phyloP scores from a whole-genome alignment of 2,329 filamentous ascomycete species.

The Cercospora janseana region DNA sequence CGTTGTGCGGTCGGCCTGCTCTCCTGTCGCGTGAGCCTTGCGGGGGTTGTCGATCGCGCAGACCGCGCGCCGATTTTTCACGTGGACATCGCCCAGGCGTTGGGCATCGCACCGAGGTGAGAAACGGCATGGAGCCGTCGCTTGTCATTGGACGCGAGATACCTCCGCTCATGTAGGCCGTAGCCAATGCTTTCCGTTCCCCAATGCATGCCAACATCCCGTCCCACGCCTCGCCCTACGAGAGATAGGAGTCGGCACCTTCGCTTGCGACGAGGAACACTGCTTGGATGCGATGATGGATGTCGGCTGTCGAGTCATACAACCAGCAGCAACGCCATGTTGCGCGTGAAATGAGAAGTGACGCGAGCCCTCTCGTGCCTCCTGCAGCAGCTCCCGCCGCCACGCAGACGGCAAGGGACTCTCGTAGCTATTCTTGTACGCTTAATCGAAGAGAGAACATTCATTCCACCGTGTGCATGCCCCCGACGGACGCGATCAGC shows the following conservation, averaged over 20 bases:
- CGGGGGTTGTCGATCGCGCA: too few relatives aligned
- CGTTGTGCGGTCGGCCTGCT: too few relatives aligned
- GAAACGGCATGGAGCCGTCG: not conserved
- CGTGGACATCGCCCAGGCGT: too few relatives aligned
- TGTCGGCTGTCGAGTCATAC: not conserved
- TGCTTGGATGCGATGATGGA: not conserved
- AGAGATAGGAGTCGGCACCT: not conserved
- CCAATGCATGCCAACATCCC: not conserved
- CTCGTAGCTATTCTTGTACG: slow-evolving; percentile 1
- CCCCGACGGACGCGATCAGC: too few relatives aligned
- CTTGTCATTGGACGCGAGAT: slow-evolving; percentile 1
- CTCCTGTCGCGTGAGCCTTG: too few relatives aligned
- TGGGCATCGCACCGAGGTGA: not conserved
- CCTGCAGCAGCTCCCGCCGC: slow-evolving; percentile 10
- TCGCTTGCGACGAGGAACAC: not conserved
- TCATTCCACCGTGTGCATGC: too few relatives aligned
- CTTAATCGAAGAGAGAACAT: slow-evolving; percentile 2
- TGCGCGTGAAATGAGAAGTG: not conserved
- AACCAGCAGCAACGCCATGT: not conserved
- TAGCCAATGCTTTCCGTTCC: slow-evolving; percentile 1
- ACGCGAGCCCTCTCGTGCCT: not conserved
- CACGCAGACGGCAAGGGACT: not conserved
- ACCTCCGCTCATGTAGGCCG: not conserved
- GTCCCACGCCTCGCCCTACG: not conserved
- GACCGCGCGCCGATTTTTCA: too few relatives aligned